Conservation (phyloP, 495 filamentous ascomycete genomes). For the Thermothielavioides terrestris region DNA sequence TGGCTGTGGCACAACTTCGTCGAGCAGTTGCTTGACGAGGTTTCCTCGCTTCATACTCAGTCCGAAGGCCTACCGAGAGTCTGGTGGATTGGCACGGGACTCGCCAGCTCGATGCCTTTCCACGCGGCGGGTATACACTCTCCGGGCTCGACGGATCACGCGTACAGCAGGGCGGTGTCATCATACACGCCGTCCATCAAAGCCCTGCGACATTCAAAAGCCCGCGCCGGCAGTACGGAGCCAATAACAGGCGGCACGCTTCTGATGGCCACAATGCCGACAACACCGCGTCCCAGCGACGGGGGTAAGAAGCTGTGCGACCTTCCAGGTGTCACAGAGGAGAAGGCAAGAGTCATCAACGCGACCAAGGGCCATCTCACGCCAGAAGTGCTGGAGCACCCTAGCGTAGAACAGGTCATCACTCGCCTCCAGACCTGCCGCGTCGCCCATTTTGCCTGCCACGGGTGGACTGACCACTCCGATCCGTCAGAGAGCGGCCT, state of each 20-base stretch:
- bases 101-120: not conserved
- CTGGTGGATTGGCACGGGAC: constrained; percentile 1
- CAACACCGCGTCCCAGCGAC: not conserved
- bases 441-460: constrained; percentile 3
- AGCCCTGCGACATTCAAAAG: not conserved
- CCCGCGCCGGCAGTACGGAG: no score
- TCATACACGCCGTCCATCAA: not conserved
- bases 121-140: not conserved
- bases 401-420: not conserved
- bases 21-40: not conserved
- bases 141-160: not conserved
- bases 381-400: not conserved
- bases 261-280: not conserved
- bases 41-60: not conserved
- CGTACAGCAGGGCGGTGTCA: not conserved
- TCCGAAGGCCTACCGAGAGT: not conserved
- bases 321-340: not conserved
- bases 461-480: not conserved
- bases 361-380: not conserved
- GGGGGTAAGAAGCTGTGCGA: not conserved
- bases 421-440: not conserved
- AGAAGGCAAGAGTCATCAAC: not conserved
- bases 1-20: not conserved
- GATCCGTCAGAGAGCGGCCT: constrained; percentile 2
- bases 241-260: not conserved